Evolutionary conservation across 768 basidiomycete species (phyloP).

Genomic region (Termitomyces eurrhizus): DNA sequence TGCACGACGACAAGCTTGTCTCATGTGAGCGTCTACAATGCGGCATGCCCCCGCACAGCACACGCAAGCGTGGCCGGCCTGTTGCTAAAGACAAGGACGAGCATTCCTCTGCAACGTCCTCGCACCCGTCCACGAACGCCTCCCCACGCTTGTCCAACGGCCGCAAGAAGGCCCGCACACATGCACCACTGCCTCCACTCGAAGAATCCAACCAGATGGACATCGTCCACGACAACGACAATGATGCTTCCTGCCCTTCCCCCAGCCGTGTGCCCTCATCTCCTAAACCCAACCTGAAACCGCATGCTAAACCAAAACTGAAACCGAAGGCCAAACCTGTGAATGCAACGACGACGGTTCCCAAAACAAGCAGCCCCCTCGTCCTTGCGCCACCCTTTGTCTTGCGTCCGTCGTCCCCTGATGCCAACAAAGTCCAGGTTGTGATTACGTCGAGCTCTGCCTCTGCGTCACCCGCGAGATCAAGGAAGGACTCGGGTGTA

Average conservation of each 20-base stretch:
- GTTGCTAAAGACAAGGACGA: constrained; percentile 12
- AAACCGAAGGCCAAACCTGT: constrained; percentile 3
- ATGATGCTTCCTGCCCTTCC: not conserved
- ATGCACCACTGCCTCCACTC: not conserved
- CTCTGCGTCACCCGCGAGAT: not conserved
- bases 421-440: constrained; percentile 4
- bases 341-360: not conserved
- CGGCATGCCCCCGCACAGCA: no score
- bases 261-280: constrained; percentile 15
- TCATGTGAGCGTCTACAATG: no score
- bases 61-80: constrained; percentile 28
- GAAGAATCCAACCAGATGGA: constrained; percentile 15
- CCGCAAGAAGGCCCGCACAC: constrained; percentile 19
- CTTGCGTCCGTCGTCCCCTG: constrained; percentile 6
- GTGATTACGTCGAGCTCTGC: constrained; percentile 4
- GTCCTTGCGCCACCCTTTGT: constrained; percentile 15
- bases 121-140: constrained; percentile 7
- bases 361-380: constrained; percentile 21
- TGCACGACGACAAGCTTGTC: no score
- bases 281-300: constrained; percentile 16
- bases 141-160: constrained; percentile 16
- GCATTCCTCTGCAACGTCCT: constrained; percentile 10
- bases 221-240: not conserved
- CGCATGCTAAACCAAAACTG: constrained; percentile 15
- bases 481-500: constrained; percentile 3